phyloP scores from a whole-genome alignment of 345 rosid genomes.

The Euphorbia lathyris region DNA sequence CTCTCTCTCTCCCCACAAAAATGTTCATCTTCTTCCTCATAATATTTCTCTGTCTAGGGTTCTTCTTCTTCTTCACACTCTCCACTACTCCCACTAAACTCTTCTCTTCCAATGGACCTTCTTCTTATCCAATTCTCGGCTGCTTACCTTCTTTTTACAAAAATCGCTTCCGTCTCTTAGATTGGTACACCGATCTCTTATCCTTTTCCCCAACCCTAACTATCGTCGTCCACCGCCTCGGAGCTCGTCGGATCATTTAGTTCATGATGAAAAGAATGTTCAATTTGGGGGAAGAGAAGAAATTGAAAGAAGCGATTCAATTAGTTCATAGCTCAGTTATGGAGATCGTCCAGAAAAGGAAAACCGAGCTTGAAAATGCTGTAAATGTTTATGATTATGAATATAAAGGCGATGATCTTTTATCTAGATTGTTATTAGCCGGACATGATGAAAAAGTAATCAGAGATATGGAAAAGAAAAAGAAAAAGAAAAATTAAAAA shows the following conservation, averaged over 20 bases:
- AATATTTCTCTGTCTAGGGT: constrained; percentile 17
- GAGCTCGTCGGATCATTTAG: constrained; percentile 52
- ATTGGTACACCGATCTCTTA: constrained; percentile 74
- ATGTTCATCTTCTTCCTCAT: constrained; percentile 14
- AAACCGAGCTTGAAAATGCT: constrained; percentile 6
- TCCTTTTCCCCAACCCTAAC: constrained; percentile 53
- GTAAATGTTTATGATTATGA: background rate
- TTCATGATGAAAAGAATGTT: constrained; percentile 31
- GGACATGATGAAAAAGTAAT: constrained; percentile 21
- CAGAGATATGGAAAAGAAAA: constrained; percentile 30
- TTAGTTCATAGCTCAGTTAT: constrained; percentile 21
- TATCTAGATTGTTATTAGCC: constrained; percentile 21
- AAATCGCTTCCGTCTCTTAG: constrained; percentile 57
- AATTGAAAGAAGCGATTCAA: constrained; percentile 22
- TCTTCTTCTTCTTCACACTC: constrained; percentile 12
- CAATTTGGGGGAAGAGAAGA: constrained; percentile 20
- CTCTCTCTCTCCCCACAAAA: background rate
- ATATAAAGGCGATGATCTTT: constrained; percentile 11
- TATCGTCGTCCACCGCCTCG: constrained; percentile 45
- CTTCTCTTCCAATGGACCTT: constrained; percentile 16
- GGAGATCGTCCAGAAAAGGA: constrained; percentile 18
- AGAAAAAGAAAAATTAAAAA: too few relatives aligned
- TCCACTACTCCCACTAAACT: background rate
- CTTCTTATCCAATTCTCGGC: constrained; percentile 63
- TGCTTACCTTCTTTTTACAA: constrained; percentile 60